These are phyloP conservation scores for Neurospora sp. DNA, from an alignment of 495 filamentous ascomycete genomes.

Conservation along the genomic window DNA sequence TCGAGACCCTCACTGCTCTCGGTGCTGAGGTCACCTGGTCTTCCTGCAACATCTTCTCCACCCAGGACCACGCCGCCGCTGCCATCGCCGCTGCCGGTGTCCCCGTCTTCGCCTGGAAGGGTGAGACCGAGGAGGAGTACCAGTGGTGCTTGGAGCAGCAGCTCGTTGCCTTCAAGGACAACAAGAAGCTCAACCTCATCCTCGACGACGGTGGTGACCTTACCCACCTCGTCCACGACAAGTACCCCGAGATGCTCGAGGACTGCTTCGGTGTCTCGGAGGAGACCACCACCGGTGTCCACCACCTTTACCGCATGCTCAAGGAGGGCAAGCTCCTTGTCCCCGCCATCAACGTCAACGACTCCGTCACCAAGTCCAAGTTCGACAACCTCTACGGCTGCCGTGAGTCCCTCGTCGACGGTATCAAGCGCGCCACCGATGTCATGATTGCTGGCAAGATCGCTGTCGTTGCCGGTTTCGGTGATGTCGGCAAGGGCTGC, in stretches of 20 bases:
- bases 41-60: conserved; percentile 98
- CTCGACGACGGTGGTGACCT: conserved; percentile 98
- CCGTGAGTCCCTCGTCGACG: conserved; percentile 96
- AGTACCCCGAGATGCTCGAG: conserved; percentile 95
- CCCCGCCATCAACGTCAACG: conserved; percentile 98
- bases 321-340: conserved; percentile 86
- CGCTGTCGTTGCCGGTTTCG: conserved; percentile 92
- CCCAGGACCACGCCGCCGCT: conserved; percentile 95
- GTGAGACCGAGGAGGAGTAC: conserved; percentile 99
- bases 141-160: conserved; percentile 99
- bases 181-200: conserved; percentile 94
- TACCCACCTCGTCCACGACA: conserved; percentile 89
- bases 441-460: conserved; percentile 99
- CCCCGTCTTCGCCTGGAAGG: conserved; percentile 99
- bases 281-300: conserved; percentile 99
- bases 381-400: conserved; percentile 99
- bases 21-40: conserved; percentile 98
- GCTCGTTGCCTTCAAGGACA: conserved; percentile 90
- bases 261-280: conserved; percentile 97
- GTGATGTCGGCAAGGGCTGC: conserved; percentile 99
- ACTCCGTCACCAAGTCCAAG: conserved; percentile 98
- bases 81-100: conserved; percentile 91
- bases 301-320: conserved; percentile 97
- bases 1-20: conserved; percentile 88
- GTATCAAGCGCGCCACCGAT: conserved; percentile 99